Evolutionary conservation across 176 grass and related monocot species (phyloP).

Genomic region (Chrysopogon serrulatus): DNA sequence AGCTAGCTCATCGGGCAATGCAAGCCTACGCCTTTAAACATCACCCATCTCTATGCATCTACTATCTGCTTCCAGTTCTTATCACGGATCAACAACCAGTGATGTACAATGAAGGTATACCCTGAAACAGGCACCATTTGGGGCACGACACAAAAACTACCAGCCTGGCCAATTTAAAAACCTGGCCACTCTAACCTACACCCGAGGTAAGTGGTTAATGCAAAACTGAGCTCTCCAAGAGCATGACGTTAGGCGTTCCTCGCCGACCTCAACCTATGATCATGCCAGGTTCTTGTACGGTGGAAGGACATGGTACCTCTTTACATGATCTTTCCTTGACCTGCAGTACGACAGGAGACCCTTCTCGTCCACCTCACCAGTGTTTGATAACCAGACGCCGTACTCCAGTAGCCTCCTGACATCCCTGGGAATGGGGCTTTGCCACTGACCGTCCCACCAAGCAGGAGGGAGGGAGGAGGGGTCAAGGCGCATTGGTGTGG

Average conservation of each 20-base stretch:
- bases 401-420: conserved; percentile 46
- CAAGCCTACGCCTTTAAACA: neutral
- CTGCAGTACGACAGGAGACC: conserved; percentile 41
- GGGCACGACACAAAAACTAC: neutral
- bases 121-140: neutral
- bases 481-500: conserved; percentile 65
- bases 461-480: conserved; percentile 61
- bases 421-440: conserved; percentile 59
- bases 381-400: conserved; percentile 40
- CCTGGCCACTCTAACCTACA: conserved; percentile 10
- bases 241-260: neutral
- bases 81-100: neutral
- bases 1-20: neutral
- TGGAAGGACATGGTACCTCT: conserved; percentile 49
- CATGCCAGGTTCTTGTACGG: neutral
- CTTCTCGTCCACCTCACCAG: conserved; percentile 41
- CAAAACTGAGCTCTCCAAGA: conserved; percentile 11
- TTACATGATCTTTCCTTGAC: conserved; percentile 66
- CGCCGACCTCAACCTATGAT: neutral
- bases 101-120: neutral
- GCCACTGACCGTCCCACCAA: conserved; percentile 84
- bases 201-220: neutral
- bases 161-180: conserved; percentile 17
- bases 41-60: neutral
- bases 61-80: neutral